Evolutionary conservation across 2,329 filamentous ascomycete species (phyloP), one percentile per base, ranked within the genome.

Genomic region (Diaporthe caulivora): DNA sequence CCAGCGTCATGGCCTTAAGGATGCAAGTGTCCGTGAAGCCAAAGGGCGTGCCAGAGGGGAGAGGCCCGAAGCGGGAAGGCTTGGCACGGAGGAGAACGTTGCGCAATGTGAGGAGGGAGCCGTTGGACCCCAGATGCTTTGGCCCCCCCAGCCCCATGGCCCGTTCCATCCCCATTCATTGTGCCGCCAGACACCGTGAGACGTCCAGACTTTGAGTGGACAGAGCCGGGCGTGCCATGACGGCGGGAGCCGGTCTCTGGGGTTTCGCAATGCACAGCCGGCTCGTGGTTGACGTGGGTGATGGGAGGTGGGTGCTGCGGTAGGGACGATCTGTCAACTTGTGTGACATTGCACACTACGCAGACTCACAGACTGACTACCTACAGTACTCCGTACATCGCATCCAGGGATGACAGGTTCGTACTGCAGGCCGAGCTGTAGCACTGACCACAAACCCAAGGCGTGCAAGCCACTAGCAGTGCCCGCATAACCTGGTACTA

Each of bases 21-120:
- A 72, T 72, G 65, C 69, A 74, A 26, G 53, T 21, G 62, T 42
- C 62, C 54, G 40, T 58, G 70, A 64, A 65, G 40, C 70, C 64
- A 65, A 49, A 72, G 29, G 40, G 29, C 34, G 34, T 34, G 34
- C 34, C 34, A 65, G 60, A 71, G 29, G 40, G 26, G n/a, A 67
- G 57, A 13, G 70, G 57, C 62, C 72, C 69, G 72, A 74, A 62
- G 24, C 55, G 58, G 60, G 60, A 49, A 40, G 44, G 31, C 72
- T 72, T 72, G 70, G 69, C 72, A 60, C 42, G 72, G 70, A 68
- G 54, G 60, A 62, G 42, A 71, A 65, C 55, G 60, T 65, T 65
- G 60, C 60, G 60, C 60, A 65, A 51, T 26, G 34, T 49, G 29
- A 49, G 55, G 37, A 60, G 60, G 29, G 42, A 60, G n/a, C 58